Conservation (phyloP, 495 filamentous ascomycete species). For the Neurospora africana region DNA sequence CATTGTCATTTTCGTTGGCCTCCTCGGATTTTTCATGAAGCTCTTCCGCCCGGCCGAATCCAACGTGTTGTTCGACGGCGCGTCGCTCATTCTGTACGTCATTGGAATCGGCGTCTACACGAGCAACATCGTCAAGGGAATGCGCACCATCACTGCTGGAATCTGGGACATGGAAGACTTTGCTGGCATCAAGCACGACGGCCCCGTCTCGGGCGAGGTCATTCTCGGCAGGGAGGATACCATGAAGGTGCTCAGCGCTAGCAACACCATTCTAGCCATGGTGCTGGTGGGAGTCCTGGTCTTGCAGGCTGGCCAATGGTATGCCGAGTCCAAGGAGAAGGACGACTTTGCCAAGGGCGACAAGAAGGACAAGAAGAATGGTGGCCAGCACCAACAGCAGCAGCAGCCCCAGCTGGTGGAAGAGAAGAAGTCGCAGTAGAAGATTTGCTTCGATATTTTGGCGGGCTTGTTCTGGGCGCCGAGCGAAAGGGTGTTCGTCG, state of each 20-base stretch:
- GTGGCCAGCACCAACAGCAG: conserved; percentile 33
- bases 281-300: conserved; percentile 85
- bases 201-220: conserved; percentile 30
- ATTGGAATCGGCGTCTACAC: conserved; percentile 85
- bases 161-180: conserved; percentile 42
- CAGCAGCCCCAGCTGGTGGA: neutral
- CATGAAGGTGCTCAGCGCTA: conserved; percentile 83
- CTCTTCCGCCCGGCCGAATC: conserved; percentile 84
- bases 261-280: conserved; percentile 87
- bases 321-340: conserved; percentile 84
- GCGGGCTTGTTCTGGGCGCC: neutral
- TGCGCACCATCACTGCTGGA: conserved; percentile 61
- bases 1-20: conserved; percentile 79
- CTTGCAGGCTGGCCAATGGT: conserved; percentile 97
- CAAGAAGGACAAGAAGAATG: conserved; percentile 44
- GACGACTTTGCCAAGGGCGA: conserved; percentile 51
- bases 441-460: neutral
- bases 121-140: conserved; percentile 88
- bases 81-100: conserved; percentile 80
- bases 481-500: neutral
- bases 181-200: conserved; percentile 32
- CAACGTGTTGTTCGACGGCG: conserved; percentile 95
- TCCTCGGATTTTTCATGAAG: conserved; percentile 84
- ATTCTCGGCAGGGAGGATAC: conserved; percentile 68
- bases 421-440: conserved; percentile 1